phyloP scores from a whole-genome alignment of 2,329 filamentous ascomycete species.

The Thermoascus crustaceus region DNA sequence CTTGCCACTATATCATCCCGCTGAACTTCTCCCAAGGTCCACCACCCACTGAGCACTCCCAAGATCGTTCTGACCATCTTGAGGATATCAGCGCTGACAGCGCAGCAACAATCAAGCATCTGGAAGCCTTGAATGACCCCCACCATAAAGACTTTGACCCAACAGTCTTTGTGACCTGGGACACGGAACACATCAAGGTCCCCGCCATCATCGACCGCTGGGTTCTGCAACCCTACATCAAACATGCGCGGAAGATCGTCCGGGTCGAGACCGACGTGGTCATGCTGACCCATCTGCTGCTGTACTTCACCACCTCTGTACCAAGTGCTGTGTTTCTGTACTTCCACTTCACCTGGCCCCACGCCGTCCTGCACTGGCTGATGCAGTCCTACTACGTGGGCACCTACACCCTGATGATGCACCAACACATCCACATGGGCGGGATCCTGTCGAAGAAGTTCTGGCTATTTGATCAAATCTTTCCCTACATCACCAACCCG shows the following conservation, averaged over 20 bases:
- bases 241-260: conserved; percentile 48
- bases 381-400: conserved; percentile 64
- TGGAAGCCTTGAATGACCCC: too few species aligned
- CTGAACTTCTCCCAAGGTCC: too few species aligned
- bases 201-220: too few species aligned
- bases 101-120: too few species aligned
- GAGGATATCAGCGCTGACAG: too few species aligned
- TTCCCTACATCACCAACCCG: conserved; percentile 67
- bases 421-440: conserved; percentile 73
- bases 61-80: too few species aligned
- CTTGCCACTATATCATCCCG: too few species aligned
- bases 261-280: conserved; percentile 65
- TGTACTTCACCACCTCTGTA: conserved; percentile 62
- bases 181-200: too few species aligned
- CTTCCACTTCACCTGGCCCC: conserved; percentile 57
- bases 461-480: conserved; percentile 52
- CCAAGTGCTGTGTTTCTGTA: conserved; percentile 61
- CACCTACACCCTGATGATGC: conserved; percentile 71
- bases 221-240: conserved; percentile 54
- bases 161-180: too few species aligned
- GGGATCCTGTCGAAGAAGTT: conserved; percentile 55
- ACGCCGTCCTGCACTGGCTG: conserved; percentile 56
- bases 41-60: too few species aligned
- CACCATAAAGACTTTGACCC: too few species aligned
- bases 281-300: conserved; percentile 66